Base-by-base conservation (phyloP, 1,284 basidiomycete genomes). In the Ustilago bromivora region DNA sequence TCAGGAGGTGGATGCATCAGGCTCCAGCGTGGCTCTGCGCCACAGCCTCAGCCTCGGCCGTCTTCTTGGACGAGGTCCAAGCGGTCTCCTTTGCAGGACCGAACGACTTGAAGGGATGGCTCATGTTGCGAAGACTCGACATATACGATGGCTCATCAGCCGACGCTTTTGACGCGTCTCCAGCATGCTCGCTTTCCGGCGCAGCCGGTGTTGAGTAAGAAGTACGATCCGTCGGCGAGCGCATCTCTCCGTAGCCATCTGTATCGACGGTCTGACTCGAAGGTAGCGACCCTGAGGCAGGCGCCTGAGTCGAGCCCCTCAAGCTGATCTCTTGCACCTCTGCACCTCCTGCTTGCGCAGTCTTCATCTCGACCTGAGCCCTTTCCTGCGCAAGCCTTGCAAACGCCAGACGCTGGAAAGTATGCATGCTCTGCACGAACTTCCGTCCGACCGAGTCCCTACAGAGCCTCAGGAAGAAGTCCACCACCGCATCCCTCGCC, bases 321-420 rank as follows among this genome's bases (percentile, higher is more conserved):
- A 57, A 13, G 11, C 38, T 60, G n/a, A 67, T 12, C 43, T 64
- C 66, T 23, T 73, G 71, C 49, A 58, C 71, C 9, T 73, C 64
- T 10, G 15, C 56, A 17, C 35, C 36, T 1, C 56, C 57, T 31
- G 2, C 61, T 3, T 46, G 23, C 10, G 11, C 49, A 15, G n/a
- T 47, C 3, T 59, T 51, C 54, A 65, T 28, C 19, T 73, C 71
- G 3, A 41, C 31, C 47, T 83, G 71, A 15, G 68, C 61, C n/a
- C 76, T 53, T 11, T 87, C 85, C 56, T 80, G 62, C 10, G 76
- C 60, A 28, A 86, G 76, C 10, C 87, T 76, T 1, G 84, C 76
- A 59, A 87, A 86, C 6, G 94, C 93, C 68, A 94, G 92, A 0
- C 94, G 91, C 83, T 97, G 94, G 85, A 96, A 98, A 81, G 94